These are phyloP conservation scores for Eutrema heterophyllum DNA, from an alignment of 345 rosid species.

Conservation along the genomic window DNA sequence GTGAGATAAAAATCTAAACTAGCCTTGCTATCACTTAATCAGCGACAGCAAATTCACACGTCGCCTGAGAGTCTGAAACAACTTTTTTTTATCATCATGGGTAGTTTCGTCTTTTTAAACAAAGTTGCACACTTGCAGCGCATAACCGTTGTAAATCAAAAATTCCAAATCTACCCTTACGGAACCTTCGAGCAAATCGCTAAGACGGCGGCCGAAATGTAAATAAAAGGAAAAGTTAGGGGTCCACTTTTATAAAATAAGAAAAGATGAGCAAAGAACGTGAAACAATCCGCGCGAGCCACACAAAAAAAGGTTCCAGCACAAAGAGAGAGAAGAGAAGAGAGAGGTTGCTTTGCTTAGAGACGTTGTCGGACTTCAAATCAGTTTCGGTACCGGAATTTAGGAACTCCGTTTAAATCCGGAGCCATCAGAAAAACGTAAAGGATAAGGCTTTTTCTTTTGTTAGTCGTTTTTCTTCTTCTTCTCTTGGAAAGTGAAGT, in stretches of 20 bases:
- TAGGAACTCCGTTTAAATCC: constrained; percentile 59
- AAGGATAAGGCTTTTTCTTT: background rate
- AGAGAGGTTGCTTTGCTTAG: constrained; percentile 33
- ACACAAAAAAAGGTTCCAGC: constrained; percentile 37
- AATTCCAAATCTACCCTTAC: constrained; percentile 25
- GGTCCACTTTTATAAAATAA: constrained; percentile 27
- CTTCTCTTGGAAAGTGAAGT: constrained; percentile 14
- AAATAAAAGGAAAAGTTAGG: constrained; percentile 17
- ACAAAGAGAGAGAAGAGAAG: constrained; percentile 32
- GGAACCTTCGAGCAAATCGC: constrained; percentile 14
- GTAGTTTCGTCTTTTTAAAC: background rate
- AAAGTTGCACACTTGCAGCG: constrained; percentile 11
- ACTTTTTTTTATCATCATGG: background rate
- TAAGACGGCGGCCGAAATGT: constrained; percentile 31
- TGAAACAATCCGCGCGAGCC: constrained; percentile 51
- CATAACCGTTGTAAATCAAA: constrained; percentile 26
- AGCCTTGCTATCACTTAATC: too few relatives aligned
- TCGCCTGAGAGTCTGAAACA: too few relatives aligned
- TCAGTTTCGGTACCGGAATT: constrained; percentile 59
- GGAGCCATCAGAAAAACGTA: constrained; percentile 15
- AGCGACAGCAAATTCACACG: too few relatives aligned
- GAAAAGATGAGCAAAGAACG: constrained; percentile 25
- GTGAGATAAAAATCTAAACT: too few relatives aligned
- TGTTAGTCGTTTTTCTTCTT: background rate
- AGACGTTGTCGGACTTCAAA: constrained; percentile 90